Percentiles rank a stretch among this genome's conserved stretches.
These are phyloP conservation scores for Macrotyloma uniflorum DNA, from an alignment of 306 rosid genomes.

Conservation along the genomic window DNA sequence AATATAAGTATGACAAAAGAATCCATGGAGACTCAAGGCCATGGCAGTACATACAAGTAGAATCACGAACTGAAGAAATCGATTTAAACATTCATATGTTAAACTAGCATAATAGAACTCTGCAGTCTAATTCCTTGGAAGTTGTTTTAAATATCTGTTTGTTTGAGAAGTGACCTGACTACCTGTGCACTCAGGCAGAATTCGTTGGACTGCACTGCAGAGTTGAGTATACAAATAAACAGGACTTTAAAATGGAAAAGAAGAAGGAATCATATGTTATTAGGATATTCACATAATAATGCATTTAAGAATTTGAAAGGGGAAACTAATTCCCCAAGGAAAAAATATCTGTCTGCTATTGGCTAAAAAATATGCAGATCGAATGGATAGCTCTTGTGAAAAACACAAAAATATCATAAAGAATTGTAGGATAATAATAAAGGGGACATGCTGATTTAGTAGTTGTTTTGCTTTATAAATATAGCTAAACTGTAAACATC, in stretches of 20 bases:
- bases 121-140: neutral
- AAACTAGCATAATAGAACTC: neutral
- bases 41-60: neutral
- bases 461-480: neutral
- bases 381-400: neutral
- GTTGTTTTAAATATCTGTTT: neutral
- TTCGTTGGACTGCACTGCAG: neutral
- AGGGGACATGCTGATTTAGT: neutral
- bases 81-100: neutral
- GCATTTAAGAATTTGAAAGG: neutral
- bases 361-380: neutral
- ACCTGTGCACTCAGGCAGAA: neutral
- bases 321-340: neutral
- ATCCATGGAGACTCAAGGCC: conserved; percentile 15
- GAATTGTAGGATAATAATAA: neutral
- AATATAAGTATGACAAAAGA: neutral
- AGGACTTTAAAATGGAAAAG: neutral
- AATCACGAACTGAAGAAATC: neutral
- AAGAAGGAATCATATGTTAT: neutral
- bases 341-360: neutral
- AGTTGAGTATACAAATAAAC: too few relatives aligned
- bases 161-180: neutral
- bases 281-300: neutral
- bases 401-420: neutral
- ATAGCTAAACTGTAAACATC: neutral